Evolutionary conservation across 2,329 filamentous ascomycete genomes (phyloP).

Genomic region (Periconia macrospinosa): DNA sequence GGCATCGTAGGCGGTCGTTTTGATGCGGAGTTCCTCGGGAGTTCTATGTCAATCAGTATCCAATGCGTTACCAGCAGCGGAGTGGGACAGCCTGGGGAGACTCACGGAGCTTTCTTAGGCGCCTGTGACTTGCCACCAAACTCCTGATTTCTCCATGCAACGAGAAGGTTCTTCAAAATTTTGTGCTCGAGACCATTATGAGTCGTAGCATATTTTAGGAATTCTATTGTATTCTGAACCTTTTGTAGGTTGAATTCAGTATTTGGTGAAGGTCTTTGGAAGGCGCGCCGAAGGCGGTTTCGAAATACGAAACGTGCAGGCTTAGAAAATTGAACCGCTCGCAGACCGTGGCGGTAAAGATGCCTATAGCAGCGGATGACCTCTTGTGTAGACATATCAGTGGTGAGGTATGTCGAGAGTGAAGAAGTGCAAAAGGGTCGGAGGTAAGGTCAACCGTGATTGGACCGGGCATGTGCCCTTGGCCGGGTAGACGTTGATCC

Average conservation of each 20-base stretch:
- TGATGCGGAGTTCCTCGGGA: constrained; percentile 32
- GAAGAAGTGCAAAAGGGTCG: not conserved
- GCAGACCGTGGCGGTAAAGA: constrained; percentile 68
- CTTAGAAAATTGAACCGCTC: constrained; percentile 70
- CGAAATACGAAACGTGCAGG: constrained; percentile 67
- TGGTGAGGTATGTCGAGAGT: not conserved
- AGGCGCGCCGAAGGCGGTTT: constrained; percentile 50
- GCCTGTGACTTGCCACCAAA: constrained; percentile 33
- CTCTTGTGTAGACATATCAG: constrained; percentile 41
- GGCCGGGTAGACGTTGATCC: constrained; percentile 6
- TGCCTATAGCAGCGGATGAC: constrained; percentile 69
- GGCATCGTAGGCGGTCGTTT: constrained; percentile 54
- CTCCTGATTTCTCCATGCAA: constrained; percentile 50
- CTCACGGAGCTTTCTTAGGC: constrained; percentile 22
- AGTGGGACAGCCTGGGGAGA: not conserved
- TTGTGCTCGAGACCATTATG: constrained; percentile 70
- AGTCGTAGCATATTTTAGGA: constrained; percentile 66
- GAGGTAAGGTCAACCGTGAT: not conserved
- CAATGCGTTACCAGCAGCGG: constrained; percentile 1
- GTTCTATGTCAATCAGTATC: constrained; percentile 17
- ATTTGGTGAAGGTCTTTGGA: constrained; percentile 32
- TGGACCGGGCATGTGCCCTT: not conserved
- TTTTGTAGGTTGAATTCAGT: constrained; percentile 44
- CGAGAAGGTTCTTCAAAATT: constrained; percentile 69
- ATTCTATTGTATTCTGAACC: constrained; percentile 68